Evolutionary conservation across 2,329 filamentous ascomycete species (phyloP), one percentile per base, ranked within the genome.

Genomic region (Coleophoma crateriformis): DNA sequence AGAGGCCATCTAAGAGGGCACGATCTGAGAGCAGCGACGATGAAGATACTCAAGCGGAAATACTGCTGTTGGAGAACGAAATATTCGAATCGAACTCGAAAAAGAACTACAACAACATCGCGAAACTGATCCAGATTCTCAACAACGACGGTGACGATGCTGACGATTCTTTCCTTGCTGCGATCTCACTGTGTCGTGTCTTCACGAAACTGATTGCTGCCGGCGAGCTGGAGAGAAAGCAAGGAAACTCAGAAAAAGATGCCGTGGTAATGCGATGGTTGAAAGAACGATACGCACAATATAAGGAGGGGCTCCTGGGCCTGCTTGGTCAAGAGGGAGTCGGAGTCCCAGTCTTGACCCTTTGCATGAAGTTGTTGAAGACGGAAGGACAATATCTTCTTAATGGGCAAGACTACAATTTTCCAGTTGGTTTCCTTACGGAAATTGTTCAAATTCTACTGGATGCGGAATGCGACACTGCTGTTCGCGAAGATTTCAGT

Each of bases 91-190:
- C 90, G 53, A 85, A 94, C 67, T 95, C 90, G 45, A 87, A 84
- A 63, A 89, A 90, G 67, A 81, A 96, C 69, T 95, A 95, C 76
- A 95, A 96, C 74, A 90, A 95, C 64, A 92, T 97, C 61, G 78
- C 82, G 7, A 80, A 78, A 11, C 71, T 97, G 35, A 73, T 95
- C 42, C 76, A 77, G 39, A 77, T 82, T 60, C 69, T 82, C 35
- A 65, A 78, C 61, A 72, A 71, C 34, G 71, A 72, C 34, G 69
- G 76, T 3, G 65, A 72, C 17, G 72, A 78, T 15, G 67, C 73
- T 2, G 78, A 85, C 40, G 73, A 80, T 4, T 75, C 80, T 11
- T 72, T 88, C 43, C 71, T 88, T 33, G 87, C 90, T 0, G 81
- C 85, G 0, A 84, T 96, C 17, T 85, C 91, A 2, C 75, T 96